Base-by-base conservation (phyloP, 805 yeast species). In the Candida arabinofermentans region DNA sequence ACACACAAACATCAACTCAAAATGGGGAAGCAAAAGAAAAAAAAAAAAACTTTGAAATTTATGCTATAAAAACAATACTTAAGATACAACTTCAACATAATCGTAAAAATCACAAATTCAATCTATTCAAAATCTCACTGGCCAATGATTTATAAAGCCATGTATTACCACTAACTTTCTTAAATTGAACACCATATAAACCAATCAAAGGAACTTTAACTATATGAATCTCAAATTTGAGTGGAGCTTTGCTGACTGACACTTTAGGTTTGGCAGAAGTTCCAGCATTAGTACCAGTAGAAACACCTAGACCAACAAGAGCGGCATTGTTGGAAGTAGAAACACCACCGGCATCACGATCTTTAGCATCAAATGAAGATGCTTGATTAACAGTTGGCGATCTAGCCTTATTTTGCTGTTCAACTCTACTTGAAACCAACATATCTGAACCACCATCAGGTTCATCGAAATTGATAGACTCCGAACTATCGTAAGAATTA, bases 61-160 rank as follows among this genome's bases (percentile, higher is more conserved):
- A 23, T 23, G 9, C 6, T 7, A 9, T 9, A 23, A 23, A 23
- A 9, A 23, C 9, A n/a, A n/a, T n/a, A n/a, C n/a, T n/a, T n/a
- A n/a, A n/a, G n/a, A n/a, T n/a, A n/a, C n/a, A n/a, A n/a, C n/a
- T n/a, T n/a, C n/a, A 17, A 5, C 16, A 27, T 24, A 33, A 33
- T 27, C 10, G n/a, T 6, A 4, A 16, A 32, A 32, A 39, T 63
- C 60, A 85, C 49, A 86, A 66, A 48, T 83, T 81, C 59, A 86
- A 70, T 50, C 84, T 85, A 45, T 74, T 73, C 62, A 90, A 74
- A 37, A 90, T 84, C 60, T 82, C 87, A 41, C 91, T 81, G 2
- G 97, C 97, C 57, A 90, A 70, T 8, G 89, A 82, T 69, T 91
- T 90, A 66, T 90, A 90, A 66, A 84, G 78, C 97, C 97, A 90